Base-by-base conservation (phyloP, 2,329 filamentous ascomycete species). In the Hirsutella minnesotensis region DNA sequence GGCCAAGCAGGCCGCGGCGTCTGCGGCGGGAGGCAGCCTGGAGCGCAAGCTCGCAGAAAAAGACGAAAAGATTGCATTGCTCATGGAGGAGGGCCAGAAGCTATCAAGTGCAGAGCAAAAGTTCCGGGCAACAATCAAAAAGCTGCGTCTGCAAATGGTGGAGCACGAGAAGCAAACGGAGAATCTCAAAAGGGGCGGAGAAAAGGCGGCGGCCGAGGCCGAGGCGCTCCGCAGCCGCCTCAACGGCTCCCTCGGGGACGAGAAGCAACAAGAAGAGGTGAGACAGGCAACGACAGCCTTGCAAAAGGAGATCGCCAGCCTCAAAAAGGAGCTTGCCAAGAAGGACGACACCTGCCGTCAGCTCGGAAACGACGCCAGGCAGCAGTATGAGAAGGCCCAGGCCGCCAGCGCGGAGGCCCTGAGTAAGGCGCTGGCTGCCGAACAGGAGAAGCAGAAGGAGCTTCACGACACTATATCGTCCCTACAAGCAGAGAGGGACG, bases 11-110 rank as follows among this genome's bases (percentile, higher is more conserved):
- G 73, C 79, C 7, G 79, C 77, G 3, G 65, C 72, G n/a, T 66
- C 72, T 20, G 78, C 83, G 1, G 66, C 75, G 2, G 57, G 75
- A 0, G 83, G 83, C 5, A 85, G 80, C 44, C 44, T 70, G 2
- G 85, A 94, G 50, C 86, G 82, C 59, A 88, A 85, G 56, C 61
- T 96, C 13, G 84, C 86, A 1, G 88, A 94, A 54, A 94, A 88
- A 56, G 89, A 96, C 53, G 81, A 90, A 53, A 86, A 86, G 58
- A 94, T 96, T 53, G 86, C 89, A 3, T 67, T 89, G 38, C 68
- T 98, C 12, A 84, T 98, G 71, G 83, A 94, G 52, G 92, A 98
- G 65, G 92, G 94, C 1, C 85, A 92, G 53, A 88, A 83, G 51
- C 71, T 96, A 9, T 89, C 87, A 2, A 85, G 83, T 52, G 84